Evolutionary conservation across 1,284 basidiomycete genomes (phyloP).

Genomic region (Schizophyllum commune): DNA sequence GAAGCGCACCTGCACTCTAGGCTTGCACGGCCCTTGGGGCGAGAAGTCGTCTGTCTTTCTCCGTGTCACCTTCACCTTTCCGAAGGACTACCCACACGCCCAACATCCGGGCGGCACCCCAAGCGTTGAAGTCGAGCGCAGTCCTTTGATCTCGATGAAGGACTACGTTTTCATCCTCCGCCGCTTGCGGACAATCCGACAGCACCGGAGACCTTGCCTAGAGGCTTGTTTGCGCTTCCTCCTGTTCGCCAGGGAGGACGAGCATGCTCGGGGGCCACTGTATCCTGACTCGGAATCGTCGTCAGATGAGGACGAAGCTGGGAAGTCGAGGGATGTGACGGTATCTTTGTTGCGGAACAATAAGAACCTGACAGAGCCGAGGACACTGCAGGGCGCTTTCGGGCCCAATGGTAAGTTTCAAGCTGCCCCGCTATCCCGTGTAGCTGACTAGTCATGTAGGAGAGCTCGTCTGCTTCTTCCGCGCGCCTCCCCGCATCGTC

Average conservation of each 20-base stretch:
- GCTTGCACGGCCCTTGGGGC: slow-evolving; percentile 88
- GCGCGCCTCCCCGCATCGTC: slow-evolving; percentile 37
- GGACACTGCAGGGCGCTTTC: slow-evolving; percentile 78
- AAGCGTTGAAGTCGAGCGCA: slow-evolving; percentile 76
- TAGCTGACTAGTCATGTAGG: slow-evolving; percentile 34
- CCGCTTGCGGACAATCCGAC: slow-evolving; percentile 64
- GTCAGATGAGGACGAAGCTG: slow-evolving; percentile 31
- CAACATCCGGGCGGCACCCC: slow-evolving; percentile 59
- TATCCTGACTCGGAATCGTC: slow-evolving; percentile 47
- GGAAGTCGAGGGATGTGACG: slow-evolving; percentile 40
- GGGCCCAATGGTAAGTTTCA: slow-evolving; percentile 67
- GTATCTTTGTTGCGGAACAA: slow-evolving; percentile 48
- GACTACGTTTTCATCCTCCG: slow-evolving; percentile 74
- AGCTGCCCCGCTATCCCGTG: not conserved
- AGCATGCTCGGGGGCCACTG: slow-evolving; percentile 7
- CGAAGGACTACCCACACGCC: slow-evolving; percentile 70
- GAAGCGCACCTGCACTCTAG: slow-evolving; percentile 77
- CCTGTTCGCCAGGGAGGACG: slow-evolving; percentile 58
- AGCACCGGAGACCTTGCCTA: slow-evolving; percentile 68
- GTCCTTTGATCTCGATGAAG: slow-evolving; percentile 70
- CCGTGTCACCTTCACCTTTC: slow-evolving; percentile 87
- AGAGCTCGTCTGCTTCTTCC: slow-evolving; percentile 81
- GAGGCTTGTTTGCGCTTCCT: slow-evolving; percentile 78
- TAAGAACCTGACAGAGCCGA: slow-evolving; percentile 74
- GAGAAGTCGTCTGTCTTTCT: slow-evolving; percentile 74